These are phyloP conservation scores for Pleurotus salmoneostramineus DNA, from an alignment of 768 basidiomycete species.

Conservation along the genomic window DNA sequence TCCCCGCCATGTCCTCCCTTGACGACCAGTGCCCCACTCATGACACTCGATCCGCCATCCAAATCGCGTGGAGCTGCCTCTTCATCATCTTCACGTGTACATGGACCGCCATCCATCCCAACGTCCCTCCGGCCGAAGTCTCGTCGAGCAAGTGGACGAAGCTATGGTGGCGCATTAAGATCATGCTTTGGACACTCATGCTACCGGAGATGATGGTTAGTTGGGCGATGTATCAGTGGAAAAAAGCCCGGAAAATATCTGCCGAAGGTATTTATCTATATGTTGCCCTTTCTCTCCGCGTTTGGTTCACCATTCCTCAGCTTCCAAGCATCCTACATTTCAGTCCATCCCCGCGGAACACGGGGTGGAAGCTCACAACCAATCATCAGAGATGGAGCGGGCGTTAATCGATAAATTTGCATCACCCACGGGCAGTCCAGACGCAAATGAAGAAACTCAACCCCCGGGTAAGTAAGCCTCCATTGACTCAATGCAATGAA, in stretches of 20 bases:
- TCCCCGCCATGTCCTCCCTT: not conserved
- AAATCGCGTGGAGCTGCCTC: conserved; percentile 22
- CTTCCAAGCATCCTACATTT: too few species aligned
- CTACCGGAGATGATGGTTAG: conserved; percentile 22
- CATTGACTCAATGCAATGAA: too few species aligned
- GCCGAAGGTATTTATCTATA: not conserved
- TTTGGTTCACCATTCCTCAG: too few species aligned
- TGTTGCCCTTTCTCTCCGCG: too few species aligned
- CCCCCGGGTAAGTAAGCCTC: too few species aligned
- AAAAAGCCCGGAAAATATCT: conserved; percentile 12
- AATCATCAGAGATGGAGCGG: too few species aligned
- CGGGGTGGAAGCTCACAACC: too few species aligned
- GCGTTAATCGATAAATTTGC: too few species aligned
- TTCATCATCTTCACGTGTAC: conserved; percentile 22
- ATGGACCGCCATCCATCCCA: conserved; percentile 25
- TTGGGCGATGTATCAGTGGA: conserved; percentile 22
- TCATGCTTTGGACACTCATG: conserved; percentile 17
- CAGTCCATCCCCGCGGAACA: too few species aligned
- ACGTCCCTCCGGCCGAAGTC: conserved; percentile 15
- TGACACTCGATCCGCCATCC: not conserved
- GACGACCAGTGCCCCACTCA: not conserved
- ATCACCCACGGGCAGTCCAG: too few species aligned
- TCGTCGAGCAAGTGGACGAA: not conserved
- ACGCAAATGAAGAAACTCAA: too few species aligned
- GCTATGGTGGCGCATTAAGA: conserved; percentile 7